phyloP scores from a whole-genome alignment of 345 rosid genomes.

The Cardiospermum halicacabum region DNA sequence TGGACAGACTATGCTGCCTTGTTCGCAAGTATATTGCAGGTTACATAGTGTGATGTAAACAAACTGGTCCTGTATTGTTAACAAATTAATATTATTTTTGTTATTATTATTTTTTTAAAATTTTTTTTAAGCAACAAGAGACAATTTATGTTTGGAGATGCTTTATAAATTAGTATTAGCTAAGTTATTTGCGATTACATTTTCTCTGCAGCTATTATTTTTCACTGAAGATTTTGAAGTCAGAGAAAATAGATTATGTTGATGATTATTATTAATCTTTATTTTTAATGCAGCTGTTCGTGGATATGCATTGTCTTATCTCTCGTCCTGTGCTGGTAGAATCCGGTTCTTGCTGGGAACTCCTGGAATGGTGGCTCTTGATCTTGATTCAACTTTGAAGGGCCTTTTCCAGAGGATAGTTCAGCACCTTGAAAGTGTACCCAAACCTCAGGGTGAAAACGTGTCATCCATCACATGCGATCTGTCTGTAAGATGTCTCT shows the following conservation, averaged over 20 bases:
- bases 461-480: slow-evolving; percentile 82
- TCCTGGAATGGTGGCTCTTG: slow-evolving; percentile 99
- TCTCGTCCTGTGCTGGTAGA: slow-evolving; percentile 97
- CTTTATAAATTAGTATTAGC: neutral
- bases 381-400: slow-evolving; percentile 79
- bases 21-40: slow-evolving; percentile 99
- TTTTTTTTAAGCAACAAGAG: neutral
- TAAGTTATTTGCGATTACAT: neutral
- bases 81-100: too few species aligned
- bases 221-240: neutral
- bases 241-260: slow-evolving; percentile 13
- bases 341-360: slow-evolving; percentile 85
- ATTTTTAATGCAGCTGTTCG: slow-evolving; percentile 80
- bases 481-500: slow-evolving; percentile 71
- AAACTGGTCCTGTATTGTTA: neutral
- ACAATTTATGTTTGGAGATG: neutral
- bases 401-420: slow-evolving; percentile 83
- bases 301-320: slow-evolving; percentile 97
- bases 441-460: slow-evolving; percentile 89
- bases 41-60: slow-evolving; percentile 17
- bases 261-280: slow-evolving; percentile 16
- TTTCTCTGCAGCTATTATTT: neutral
- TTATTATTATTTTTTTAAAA: too few species aligned
- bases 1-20: slow-evolving; percentile 89
- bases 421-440: slow-evolving; percentile 81